Evolutionary conservation across 75 land plant genomes (phyloP), one percentile per base, ranked within the genome.

Genomic region (Selaginella moellendorffii): DNA sequence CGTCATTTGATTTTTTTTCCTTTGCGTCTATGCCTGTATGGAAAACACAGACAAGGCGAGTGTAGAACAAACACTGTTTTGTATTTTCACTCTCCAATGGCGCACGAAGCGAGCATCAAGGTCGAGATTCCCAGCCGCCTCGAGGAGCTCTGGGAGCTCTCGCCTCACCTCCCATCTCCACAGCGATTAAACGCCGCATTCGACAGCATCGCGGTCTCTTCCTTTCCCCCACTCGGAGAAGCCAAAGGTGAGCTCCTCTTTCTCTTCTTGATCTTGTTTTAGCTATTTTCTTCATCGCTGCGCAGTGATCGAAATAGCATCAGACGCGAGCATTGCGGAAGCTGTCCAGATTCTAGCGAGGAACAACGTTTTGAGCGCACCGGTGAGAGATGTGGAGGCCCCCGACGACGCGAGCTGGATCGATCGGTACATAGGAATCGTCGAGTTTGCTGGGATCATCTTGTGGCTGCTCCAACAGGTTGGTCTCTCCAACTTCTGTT

Each of bases 391-490:
- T 66, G 77, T 74, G 26, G 72, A 78, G 9, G 96, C 96, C 61
- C 78, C 84, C 2, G 84, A 72, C 64, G 84, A 81, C 76, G 86
- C 96, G 0, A 79, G 80, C 51, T 88, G 95, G 95, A 85, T 85
- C 29, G 95, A 88, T 58, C 71, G 78, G 65, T 88, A 88, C 69
- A 71, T 88, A 42, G 95, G 95, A 17, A 77, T 88, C 28, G 82
- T 83, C 25, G 90, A 87, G 29, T 87, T 87, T 82, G 81, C 83
- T 0, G 89, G 89, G 31, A 78, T 87, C 74, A 76, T 74, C 52
- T 74, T 82, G 0, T 88, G 95, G 89, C 72, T 88, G 52, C 77
- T 88, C 30, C 82, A 88, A 67, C 89, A 88, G 95, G 95, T 88
- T 36, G 14, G n/a, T n/a, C n/a, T n/a, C n/a, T n/a, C n/a, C n/a